A percentile compares a stretch with the other conserved stretches of the same genome.
These are phyloP conservation scores for Plicaturopsis crispa DNA, from an alignment of 768 basidiomycete genomes.

Conservation along the genomic window DNA sequence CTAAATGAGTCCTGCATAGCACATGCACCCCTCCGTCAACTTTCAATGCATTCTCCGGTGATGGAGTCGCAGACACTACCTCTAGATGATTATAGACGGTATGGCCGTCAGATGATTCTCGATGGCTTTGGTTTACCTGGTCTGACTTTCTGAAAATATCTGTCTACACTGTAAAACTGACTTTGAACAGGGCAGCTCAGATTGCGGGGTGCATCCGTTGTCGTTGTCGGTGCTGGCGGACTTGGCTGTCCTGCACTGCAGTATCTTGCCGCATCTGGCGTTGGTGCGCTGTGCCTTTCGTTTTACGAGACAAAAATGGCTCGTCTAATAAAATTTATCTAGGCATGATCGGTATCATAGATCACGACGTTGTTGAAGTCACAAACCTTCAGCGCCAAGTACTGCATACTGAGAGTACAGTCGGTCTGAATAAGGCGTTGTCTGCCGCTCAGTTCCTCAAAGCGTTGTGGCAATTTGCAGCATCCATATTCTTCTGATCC, in stretches of 20 bases:
- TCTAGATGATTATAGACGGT: conserved; percentile 74
- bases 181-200: conserved; percentile 60
- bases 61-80: no score
- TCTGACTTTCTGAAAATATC: conserved; percentile 21
- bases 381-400: conserved; percentile 93
- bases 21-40: no score
- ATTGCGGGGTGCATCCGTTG: conserved; percentile 65
- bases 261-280: conserved; percentile 87
- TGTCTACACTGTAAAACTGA: conserved; percentile 2
- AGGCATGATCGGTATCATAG: conserved; percentile 84
- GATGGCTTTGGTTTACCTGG: conserved; percentile 84
- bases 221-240: conserved; percentile 92
- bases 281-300: conserved; percentile 66
- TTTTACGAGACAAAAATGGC: no score
- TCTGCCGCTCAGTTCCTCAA: conserved; percentile 69
- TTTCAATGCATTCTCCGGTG: no score
- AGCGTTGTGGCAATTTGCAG: conserved; percentile 37
- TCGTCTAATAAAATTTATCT: conserved; percentile 9
- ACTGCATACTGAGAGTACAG: conserved; percentile 64
- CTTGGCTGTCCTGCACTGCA: conserved; percentile 94
- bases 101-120: conserved; percentile 96
- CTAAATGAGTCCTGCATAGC: no score
- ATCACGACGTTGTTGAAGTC: conserved; percentile 81
- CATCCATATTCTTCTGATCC: conserved; percentile 3
- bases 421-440: conserved; percentile 76